Conservation (phyloP, 2,329 filamentous ascomycete genomes). For the Aspergillus clavatus region DNA sequence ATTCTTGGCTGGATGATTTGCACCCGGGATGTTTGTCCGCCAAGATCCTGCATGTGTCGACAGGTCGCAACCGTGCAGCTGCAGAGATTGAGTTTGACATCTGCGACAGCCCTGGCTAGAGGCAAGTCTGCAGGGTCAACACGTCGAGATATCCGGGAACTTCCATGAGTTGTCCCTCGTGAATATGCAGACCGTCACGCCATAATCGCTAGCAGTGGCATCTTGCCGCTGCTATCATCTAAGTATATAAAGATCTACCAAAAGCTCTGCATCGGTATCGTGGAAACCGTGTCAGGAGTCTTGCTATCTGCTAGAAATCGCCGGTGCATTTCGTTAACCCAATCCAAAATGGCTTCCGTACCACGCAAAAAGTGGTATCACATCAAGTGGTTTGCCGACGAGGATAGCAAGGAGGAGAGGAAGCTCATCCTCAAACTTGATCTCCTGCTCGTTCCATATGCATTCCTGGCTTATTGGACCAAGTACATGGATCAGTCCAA, state of each 20-base stretch:
- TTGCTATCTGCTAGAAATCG: background rate
- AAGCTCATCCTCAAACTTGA: slow-evolving; percentile 54
- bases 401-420: slow-evolving; percentile 49
- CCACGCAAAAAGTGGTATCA: slow-evolving; percentile 22
- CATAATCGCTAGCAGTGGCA: slow-evolving; percentile 3
- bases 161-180: background rate
- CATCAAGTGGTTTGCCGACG: slow-evolving; percentile 46
- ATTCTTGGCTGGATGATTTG: slow-evolving; percentile 3
- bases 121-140: too few species aligned
- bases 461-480: slow-evolving; percentile 52
- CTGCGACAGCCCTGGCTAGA: too few species aligned
- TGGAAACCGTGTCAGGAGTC: background rate
- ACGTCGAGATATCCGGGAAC: background rate
- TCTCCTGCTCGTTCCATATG: slow-evolving; percentile 53
- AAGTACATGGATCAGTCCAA: slow-evolving; percentile 55
- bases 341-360: slow-evolving; percentile 6
- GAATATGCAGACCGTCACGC: slow-evolving; percentile 3
- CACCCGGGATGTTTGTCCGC: background rate
- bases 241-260: background rate
- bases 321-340: background rate
- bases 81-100: background rate
- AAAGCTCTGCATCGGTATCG: background rate
- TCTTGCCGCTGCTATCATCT: slow-evolving; percentile 1
- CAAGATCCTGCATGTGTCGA: background rate
- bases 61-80: background rate